Evolutionary conservation across 345 rosid genomes (phyloP), one percentile per base, ranked within the genome.

Genomic region (Pelargonium nanum): DNA sequence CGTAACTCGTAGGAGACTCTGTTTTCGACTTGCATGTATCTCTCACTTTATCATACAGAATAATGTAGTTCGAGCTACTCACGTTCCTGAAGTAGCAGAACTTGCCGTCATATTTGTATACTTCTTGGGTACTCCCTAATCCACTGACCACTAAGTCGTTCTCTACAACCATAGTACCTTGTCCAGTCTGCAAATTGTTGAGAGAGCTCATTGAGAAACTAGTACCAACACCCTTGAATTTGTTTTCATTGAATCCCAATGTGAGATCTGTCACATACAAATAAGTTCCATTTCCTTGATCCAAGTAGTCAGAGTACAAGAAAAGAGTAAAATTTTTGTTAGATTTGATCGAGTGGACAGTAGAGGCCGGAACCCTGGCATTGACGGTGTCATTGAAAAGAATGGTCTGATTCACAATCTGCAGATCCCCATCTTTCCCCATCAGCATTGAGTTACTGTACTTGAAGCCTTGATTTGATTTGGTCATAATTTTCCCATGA

Each of bases 21-120:
- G 7, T 28, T 28, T 28, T 7, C 32, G 4, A 28, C 32, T 28
- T 28, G 32, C 69, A 58, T 3, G 58, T 50, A 65, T 65, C 59
- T 57, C 40, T 61, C 32, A 74, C 59, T 64, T 75, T 44, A 53
- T 91, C 92, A 61, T 80, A 73, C 3, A 80, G 64, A 72, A 91
- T 73, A 13, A 71, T 79, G 74, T 82, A 77, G 70, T 83, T 86
- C 22, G 73, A 84, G 76, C 86, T 86, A 74, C 92, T 86, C 24
- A 88, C 69, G 68, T 88, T 88, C 78, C 95, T 76, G 24, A 78
- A 81, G 72, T 81, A 91, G 76, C 98, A 91, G 24, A 68, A 64
- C 22, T 75, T 65, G 51, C 87, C 83, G 24, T 64, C 59, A 28
- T 80, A 86, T 28, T 67, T 55, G 72, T 84, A 91, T 1, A 70